These are phyloP conservation scores for Escallonia rubra DNA, from an alignment of 129 eudicot species.

Conservation along the genomic window DNA sequence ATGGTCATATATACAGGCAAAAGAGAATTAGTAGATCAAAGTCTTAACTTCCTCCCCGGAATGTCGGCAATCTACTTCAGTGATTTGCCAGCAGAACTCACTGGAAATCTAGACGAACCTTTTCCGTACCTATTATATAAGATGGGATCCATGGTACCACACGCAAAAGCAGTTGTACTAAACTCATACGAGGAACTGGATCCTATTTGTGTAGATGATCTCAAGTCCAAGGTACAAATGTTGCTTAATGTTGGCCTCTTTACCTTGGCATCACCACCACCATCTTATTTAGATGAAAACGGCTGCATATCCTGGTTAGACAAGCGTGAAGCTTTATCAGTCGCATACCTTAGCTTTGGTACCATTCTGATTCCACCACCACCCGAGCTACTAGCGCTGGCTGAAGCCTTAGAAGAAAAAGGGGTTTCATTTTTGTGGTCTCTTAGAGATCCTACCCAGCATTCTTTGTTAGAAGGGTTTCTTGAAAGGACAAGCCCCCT, in stretches of 20 bases:
- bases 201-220: background rate
- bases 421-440: conserved; percentile 31
- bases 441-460: background rate
- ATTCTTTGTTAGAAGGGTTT: conserved; percentile 9
- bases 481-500: conserved; percentile 2
- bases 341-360: conserved; percentile 32
- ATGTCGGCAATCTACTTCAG: conserved; percentile 6
- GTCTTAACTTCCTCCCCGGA: conserved; percentile 25
- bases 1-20: background rate
- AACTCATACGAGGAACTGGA: conserved; percentile 35
- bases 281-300: background rate
- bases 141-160: conserved; percentile 16
- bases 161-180: conserved; percentile 17
- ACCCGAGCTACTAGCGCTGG: conserved; percentile 18
- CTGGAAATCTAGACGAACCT: background rate
- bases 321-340: conserved; percentile 10
- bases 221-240: conserved; percentile 14
- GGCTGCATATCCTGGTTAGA: conserved; percentile 22
- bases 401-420: conserved; percentile 20
- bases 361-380: conserved; percentile 13
- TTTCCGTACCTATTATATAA: conserved; percentile 13
- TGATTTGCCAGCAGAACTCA: conserved; percentile 22
- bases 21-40: background rate
- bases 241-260: conserved; percentile 20
- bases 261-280: conserved; percentile 7